Conservation (phyloP, 257 asterid species). For the Anisodus acutangulus region DNA sequence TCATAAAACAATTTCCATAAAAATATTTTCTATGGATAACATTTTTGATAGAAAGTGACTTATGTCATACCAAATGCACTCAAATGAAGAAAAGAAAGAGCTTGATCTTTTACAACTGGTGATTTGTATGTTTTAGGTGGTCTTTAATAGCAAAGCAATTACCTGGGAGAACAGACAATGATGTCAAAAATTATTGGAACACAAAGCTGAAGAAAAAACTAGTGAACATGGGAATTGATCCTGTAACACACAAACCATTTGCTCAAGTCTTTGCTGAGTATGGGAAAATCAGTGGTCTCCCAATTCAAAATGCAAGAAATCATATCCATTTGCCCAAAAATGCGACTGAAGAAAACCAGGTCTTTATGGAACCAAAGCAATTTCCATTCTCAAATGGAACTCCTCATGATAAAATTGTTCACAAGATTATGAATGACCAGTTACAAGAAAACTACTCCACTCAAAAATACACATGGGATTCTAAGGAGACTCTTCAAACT, state of each 20-base stretch:
- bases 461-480: conserved; percentile 3
- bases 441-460: conserved; percentile 15
- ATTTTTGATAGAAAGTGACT: neutral
- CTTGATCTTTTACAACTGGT: neutral
- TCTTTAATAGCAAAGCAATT: conserved; percentile 79
- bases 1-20: no score
- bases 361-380: conserved; percentile 28
- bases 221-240: conserved; percentile 85
- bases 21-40: no score
- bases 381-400: conserved; percentile 27
- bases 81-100: neutral
- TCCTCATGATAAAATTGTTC: conserved; percentile 28
- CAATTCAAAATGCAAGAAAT: conserved; percentile 40
- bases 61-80: neutral
- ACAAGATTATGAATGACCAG: conserved; percentile 28
- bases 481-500: conserved; percentile 43
- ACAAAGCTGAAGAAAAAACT: conserved; percentile 93
- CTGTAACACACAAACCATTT: conserved; percentile 94
- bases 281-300: conserved; percentile 65
- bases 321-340: conserved; percentile 41
- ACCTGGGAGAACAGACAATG: conserved; percentile 95
- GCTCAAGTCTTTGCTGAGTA: conserved; percentile 79
- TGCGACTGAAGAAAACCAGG: conserved; percentile 21
- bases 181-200: conserved; percentile 98
- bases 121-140: conserved; percentile 58